These are phyloP conservation scores for Citrus mangshanensis DNA, from an alignment of 345 rosid genomes.

Conservation along the genomic window DNA sequence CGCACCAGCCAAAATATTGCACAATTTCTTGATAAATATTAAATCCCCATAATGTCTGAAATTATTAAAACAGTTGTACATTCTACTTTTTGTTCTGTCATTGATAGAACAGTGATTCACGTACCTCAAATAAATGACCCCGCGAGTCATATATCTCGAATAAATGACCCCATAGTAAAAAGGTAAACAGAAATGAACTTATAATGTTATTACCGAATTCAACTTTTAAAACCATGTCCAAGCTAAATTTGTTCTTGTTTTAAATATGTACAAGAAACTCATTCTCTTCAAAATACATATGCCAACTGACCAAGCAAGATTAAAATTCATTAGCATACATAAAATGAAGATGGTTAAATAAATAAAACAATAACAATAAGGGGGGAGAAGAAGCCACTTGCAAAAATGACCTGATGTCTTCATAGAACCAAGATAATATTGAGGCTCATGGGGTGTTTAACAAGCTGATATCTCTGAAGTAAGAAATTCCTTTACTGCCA, in stretches of 20 bases:
- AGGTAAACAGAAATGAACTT: not conserved
- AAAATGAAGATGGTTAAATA: not conserved
- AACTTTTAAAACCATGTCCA: not conserved
- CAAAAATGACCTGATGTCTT: no score
- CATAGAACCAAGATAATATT: not conserved
- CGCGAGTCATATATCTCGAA: no score
- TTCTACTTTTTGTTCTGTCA: not conserved
- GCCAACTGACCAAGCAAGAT: not conserved
- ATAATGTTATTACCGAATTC: not conserved
- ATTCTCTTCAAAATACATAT: not conserved
- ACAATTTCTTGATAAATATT: not conserved
- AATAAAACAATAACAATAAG: not conserved
- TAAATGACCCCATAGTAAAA: not conserved
- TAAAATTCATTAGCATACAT: not conserved
- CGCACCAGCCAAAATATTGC: not conserved
- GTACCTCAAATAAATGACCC: not conserved
- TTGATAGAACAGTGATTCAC: not conserved
- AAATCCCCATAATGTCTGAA: not conserved
- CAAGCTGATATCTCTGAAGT: constrained; percentile 37
- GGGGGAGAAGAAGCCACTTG: no score
- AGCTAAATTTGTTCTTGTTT: no score
- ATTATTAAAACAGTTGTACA: not conserved
- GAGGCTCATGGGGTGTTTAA: constrained; percentile 2
- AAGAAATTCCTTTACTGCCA: constrained; percentile 60
- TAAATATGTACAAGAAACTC: not conserved